Conservation (phyloP, 345 rosid species). For the Eucalyptus cladocalyx region DNA sequence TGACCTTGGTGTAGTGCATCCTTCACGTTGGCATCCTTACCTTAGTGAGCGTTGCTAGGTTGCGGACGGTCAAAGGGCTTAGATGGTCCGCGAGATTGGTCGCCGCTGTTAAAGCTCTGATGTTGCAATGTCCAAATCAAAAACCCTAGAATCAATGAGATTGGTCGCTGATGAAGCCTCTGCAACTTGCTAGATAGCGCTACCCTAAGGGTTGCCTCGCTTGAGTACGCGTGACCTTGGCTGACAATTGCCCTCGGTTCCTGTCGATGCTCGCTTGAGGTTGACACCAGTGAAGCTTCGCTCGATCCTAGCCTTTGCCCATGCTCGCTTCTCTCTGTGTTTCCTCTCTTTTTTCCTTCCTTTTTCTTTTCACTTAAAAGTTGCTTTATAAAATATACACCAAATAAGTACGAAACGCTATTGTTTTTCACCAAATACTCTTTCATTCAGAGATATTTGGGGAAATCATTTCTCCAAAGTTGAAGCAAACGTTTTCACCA, state of each 20-base stretch:
- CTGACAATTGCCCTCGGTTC: neutral
- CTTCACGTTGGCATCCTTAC: neutral
- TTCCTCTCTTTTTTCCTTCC: too few species aligned
- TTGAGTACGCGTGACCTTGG: neutral
- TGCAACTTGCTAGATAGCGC: neutral
- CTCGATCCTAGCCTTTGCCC: neutral
- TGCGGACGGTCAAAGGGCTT: neutral
- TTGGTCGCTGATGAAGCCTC: neutral
- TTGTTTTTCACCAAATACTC: too few species aligned
- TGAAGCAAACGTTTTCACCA: too few species aligned
- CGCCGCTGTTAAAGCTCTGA: neutral
- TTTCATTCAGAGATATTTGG: too few species aligned
- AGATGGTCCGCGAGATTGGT: neutral
- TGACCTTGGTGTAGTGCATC: neutral
- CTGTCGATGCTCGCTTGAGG: neutral
- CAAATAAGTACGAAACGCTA: neutral
- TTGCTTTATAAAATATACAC: neutral
- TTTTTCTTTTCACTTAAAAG: neutral
- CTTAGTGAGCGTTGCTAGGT: neutral
- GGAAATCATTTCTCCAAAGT: too few species aligned
- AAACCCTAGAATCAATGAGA: neutral
- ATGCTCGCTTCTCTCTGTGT: neutral
- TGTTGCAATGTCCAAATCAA: neutral
- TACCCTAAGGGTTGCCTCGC: neutral
- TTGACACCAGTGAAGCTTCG: accelerated